phyloP scores from a whole-genome alignment of 768 basidiomycete species.

The Naganishia antarctica region DNA sequence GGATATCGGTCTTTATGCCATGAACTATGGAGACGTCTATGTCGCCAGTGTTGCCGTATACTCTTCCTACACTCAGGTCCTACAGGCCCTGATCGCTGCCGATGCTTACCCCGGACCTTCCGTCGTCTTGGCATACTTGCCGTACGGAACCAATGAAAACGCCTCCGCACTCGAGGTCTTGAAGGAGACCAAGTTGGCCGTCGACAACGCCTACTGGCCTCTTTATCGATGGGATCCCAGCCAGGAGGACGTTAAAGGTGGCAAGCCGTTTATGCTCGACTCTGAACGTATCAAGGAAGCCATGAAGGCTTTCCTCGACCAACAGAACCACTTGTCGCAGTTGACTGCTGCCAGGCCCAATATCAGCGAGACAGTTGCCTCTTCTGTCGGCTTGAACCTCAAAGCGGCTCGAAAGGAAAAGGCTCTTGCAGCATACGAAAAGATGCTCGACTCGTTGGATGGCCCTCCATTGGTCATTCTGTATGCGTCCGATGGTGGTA shows the following conservation, averaged over 20 bases:
- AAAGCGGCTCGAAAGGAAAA: conserved; percentile 75
- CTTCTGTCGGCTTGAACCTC: conserved; percentile 75
- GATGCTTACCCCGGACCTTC: conserved; percentile 84
- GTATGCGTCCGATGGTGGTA: conserved; percentile 92
- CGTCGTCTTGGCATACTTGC: conserved; percentile 88
- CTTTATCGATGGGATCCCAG: conserved; percentile 95
- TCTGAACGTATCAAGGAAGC: conserved; percentile 91
- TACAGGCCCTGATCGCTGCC: conserved; percentile 85
- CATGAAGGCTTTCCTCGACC: conserved; percentile 84
- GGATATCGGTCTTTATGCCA: conserved; percentile 93
- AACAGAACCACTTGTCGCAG: conserved; percentile 94
- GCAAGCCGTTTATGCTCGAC: conserved; percentile 79
- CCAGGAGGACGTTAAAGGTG: conserved; percentile 62
- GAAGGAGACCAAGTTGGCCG: conserved; percentile 94
- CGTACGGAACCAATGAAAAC: conserved; percentile 69
- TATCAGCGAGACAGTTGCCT: conserved; percentile 74
- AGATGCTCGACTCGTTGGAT: conserved; percentile 74
- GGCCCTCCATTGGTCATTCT: conserved; percentile 81
- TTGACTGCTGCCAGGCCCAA: conserved; percentile 71
- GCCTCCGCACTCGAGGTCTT: conserved; percentile 79
- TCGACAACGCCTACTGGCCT: conserved; percentile 96
- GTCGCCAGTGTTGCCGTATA: conserved; percentile 94
- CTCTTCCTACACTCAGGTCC: conserved; percentile 88
- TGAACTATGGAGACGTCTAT: conserved; percentile 96
- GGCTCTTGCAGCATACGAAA: conserved; percentile 76